Percentiles rank a stretch among this genome's conserved stretches.
Conservation (phyloP, 257 asterid genomes). For the Pogostemon cablin region DNA sequence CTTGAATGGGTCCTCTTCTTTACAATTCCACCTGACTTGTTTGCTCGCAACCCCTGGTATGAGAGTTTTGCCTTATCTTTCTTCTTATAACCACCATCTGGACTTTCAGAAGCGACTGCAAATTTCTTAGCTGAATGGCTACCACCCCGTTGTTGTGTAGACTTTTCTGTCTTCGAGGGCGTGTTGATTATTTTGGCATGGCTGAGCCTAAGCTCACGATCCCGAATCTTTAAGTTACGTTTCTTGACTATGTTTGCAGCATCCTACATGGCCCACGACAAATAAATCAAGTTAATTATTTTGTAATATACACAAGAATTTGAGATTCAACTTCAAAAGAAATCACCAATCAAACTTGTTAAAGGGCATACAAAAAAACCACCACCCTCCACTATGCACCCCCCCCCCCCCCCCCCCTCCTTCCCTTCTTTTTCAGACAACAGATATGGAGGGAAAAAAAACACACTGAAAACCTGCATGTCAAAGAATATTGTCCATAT, state of each 20-base stretch:
- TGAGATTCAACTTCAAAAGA: not conserved
- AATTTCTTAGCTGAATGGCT: constrained; percentile 47
- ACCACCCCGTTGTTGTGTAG: constrained; percentile 41
- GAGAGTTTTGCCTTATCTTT: constrained; percentile 41
- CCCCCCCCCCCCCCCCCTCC: constrained; percentile 2
- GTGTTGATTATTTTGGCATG: constrained; percentile 58
- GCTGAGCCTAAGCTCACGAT: constrained; percentile 77
- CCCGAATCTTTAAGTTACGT: constrained; percentile 62
- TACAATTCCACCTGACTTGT: constrained; percentile 54
- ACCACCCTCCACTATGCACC: not conserved
- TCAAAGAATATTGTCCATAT: too few species aligned
- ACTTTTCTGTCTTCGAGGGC: constrained; percentile 50
- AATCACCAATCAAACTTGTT: not conserved
- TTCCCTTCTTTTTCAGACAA: not conserved
- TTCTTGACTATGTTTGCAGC: constrained; percentile 59
- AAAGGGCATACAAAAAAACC: not conserved
- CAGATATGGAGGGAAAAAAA: not conserved
- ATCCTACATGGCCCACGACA: constrained; percentile 53
- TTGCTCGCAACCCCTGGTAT: constrained; percentile 87
- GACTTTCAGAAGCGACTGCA: constrained; percentile 38
- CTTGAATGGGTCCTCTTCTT: constrained; percentile 56
- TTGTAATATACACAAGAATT: not conserved
- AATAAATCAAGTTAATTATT: constrained; percentile 2
- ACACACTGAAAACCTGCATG: too few species aligned
- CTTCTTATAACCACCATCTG: constrained; percentile 36